Conservation (phyloP, 2,329 filamentous ascomycete species). For the Fusarium sulawesiense region DNA sequence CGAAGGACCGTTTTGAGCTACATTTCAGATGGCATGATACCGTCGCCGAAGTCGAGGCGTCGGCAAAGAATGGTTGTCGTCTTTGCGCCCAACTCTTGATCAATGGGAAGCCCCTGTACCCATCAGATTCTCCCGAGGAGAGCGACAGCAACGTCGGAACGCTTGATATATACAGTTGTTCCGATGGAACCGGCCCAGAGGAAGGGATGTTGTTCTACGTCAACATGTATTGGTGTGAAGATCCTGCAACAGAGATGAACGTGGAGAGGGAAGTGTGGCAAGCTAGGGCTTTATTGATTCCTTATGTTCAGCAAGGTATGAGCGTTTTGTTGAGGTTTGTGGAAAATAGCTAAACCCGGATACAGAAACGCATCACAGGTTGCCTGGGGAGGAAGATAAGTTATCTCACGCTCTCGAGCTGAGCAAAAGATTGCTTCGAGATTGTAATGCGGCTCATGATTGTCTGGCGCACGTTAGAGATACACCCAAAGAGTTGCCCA, state of each 20-base stretch:
- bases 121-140: not conserved
- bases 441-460: not conserved
- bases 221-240: not conserved
- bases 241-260: not conserved
- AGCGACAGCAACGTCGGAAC: not conserved
- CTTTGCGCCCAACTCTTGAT: not conserved
- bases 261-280: not conserved
- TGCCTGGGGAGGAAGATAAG: too few relatives aligned
- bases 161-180: not conserved
- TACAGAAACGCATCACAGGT: not conserved
- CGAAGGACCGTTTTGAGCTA: too few relatives aligned
- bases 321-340: rapidly evolving
- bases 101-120: not conserved
- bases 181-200: not conserved
- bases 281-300: not conserved
- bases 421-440: not conserved
- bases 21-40: not conserved
- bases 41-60: not conserved
- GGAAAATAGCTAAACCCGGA: not conserved
- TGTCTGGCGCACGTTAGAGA: not conserved
- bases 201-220: not conserved
- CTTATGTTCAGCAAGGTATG: not conserved
- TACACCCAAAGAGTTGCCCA: not conserved
- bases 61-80: not conserved
- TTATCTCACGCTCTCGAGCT: not conserved